Conservation (phyloP, 805 yeast genomes). For the Suhomyces canberraensis region DNA sequence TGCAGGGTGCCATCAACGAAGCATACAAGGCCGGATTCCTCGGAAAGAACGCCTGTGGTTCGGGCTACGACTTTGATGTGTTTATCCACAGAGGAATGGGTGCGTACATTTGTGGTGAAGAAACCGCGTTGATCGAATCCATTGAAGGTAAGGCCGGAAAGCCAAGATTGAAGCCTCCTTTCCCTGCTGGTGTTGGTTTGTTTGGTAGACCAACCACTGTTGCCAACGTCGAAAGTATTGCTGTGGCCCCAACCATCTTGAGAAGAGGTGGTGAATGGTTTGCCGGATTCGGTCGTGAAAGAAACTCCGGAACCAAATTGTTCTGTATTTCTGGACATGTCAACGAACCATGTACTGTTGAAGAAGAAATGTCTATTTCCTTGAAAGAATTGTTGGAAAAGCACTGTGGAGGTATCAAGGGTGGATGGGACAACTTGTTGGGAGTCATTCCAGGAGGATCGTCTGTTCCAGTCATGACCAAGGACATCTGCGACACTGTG, state of each 20-base stretch:
- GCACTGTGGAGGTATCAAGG: conserved; percentile 88
- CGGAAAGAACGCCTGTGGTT: conserved; percentile 84
- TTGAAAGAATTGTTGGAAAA: conserved; percentile 76
- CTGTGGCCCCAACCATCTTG: conserved; percentile 85
- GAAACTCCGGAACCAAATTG: conserved; percentile 79
- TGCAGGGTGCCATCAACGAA: conserved; percentile 83
- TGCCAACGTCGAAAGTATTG: conserved; percentile 86
- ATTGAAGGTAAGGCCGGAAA: conserved; percentile 92
- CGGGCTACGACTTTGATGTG: conserved; percentile 81
- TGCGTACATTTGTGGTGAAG: conserved; percentile 91
- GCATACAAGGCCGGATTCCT: conserved; percentile 77
- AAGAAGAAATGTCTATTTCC: conserved; percentile 91
- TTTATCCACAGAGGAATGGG: conserved; percentile 92
- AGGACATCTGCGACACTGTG: conserved; percentile 60
- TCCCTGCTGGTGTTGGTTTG: conserved; percentile 91
- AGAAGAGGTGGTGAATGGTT: conserved; percentile 92
- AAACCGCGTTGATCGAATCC: conserved; percentile 84
- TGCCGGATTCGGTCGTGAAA: conserved; percentile 76
- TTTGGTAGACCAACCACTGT: conserved; percentile 91
- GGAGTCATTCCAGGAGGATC: conserved; percentile 91
- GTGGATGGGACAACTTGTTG: conserved; percentile 89
- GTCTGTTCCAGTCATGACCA: conserved; percentile 79
- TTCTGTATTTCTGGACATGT: conserved; percentile 89
- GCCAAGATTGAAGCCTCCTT: conserved; percentile 91
- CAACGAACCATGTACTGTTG: conserved; percentile 89